Evolutionary conservation across 2,329 filamentous ascomycete genomes (phyloP).

Genomic region (Sarocladium kiliense): DNA sequence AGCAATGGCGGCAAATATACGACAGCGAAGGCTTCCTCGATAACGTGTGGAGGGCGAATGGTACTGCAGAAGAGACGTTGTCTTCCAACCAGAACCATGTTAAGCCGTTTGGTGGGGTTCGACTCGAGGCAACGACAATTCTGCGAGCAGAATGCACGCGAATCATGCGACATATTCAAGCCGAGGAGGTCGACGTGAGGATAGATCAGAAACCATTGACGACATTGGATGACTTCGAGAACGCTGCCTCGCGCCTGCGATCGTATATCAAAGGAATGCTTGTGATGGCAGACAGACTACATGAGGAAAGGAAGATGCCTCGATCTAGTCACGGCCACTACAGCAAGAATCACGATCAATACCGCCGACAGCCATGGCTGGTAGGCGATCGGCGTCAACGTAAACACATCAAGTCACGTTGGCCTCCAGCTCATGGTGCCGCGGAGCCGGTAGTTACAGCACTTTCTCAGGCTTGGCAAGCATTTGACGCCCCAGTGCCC

Average conservation of each 20-base stretch:
- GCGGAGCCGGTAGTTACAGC: background rate
- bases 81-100: background rate
- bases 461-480: background rate
- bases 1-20: background rate
- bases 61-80: background rate
- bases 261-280: conserved; percentile 1
- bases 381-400: background rate
- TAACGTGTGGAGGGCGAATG: background rate
- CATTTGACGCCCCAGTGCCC: background rate
- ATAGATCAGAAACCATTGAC: background rate
- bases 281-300: background rate
- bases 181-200: background rate
- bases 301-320: background rate
- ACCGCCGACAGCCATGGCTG: background rate
- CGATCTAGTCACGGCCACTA: background rate
- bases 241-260: background rate
- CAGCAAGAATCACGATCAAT: background rate
- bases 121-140: background rate
- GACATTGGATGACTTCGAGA: background rate
- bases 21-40: conserved; percentile 1
- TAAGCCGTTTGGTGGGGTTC: background rate
- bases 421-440: background rate
- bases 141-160: background rate
- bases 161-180: conserved; percentile 2
- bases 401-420: background rate